Evolutionary conservation across 805 yeast species (phyloP).

Genomic region (Candida manassasensis): DNA sequence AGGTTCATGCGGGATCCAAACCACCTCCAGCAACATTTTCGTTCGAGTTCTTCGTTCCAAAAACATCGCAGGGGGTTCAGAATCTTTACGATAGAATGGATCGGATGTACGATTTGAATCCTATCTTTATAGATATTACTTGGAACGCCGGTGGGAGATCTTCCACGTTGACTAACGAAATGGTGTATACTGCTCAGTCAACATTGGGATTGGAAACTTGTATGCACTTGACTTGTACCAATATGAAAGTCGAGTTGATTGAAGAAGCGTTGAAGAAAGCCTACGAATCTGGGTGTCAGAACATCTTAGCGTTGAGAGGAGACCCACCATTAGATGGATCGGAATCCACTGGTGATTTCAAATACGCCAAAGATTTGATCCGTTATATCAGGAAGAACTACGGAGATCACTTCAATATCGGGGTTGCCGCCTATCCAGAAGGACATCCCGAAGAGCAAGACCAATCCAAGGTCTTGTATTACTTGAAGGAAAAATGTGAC

Average conservation of each 20-base stretch:
- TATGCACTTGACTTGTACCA: conserved; percentile 96
- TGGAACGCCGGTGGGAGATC: conserved; percentile 98
- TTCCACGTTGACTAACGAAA: conserved; percentile 79
- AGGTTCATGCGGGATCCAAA: conserved; percentile 35
- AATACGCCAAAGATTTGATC: conserved; percentile 84
- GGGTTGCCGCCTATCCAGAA: conserved; percentile 97
- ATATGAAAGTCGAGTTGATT: conserved; percentile 77
- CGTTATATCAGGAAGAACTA: conserved; percentile 67
- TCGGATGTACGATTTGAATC: conserved; percentile 88
- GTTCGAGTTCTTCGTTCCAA: conserved; percentile 95
- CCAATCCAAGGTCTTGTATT: conserved; percentile 47
- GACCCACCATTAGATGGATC: conserved; percentile 83
- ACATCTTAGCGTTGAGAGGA: conserved; percentile 90
- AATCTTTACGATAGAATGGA: conserved; percentile 96
- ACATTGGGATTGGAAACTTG: conserved; percentile 92
- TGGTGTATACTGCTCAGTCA: conserved; percentile 86
- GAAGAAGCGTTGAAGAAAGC: conserved; percentile 85
- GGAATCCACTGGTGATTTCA: conserved; percentile 78
- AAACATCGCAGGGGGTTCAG: conserved; percentile 94
- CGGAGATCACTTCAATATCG: conserved; percentile 88
- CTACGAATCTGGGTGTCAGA: conserved; percentile 87
- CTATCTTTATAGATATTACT: conserved; percentile 90
- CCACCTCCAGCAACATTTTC: conserved; percentile 72
- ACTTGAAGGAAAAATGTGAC: conserved; percentile 82
- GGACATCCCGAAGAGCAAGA: conserved; percentile 85